Evolutionary conservation across 1,284 basidiomycete genomes (phyloP), one percentile per base, ranked within the genome.

Genomic region (Tilletia indica): DNA sequence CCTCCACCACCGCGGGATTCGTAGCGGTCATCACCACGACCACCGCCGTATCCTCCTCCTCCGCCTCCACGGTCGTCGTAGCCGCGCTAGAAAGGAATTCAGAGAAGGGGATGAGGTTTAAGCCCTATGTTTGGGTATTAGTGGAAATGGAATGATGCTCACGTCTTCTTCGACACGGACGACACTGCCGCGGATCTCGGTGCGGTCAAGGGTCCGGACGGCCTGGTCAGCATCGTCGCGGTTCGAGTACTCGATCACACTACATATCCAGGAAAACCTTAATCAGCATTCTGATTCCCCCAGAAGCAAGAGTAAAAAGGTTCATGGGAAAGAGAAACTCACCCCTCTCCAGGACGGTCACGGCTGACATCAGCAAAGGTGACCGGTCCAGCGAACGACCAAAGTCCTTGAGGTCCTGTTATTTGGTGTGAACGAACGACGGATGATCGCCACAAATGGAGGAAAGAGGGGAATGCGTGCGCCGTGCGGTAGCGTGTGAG

Each of bases 351-450:
- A 8, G 82, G 78, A 31, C 80, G 78, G n/a, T 69, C 56, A 21
- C 78, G 74, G 69, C 81, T 80, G 61, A 84, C 79, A 63, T 84
- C 82, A 54, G 82, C 80, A 67, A 81, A 84, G 0, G 48, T 51
- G 36, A 68, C 68, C 11, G 38, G 47, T 66, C 96, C 96, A 1
- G 94, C 92, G 77, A 91, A 68, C 96, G 90, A 85, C 98, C 97
- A 67, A 98, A 89, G 85, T 98, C 96, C 82, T 99, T 98, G 76
- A 99, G 89, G 86, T 99, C 96, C 86, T 97, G 94, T 94, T 94
- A 97, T 75, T 93, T 90, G 36, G 94, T 93, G 76, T 93, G 89
- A 94, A 94, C 25, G 25, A 31, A 2, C 25, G 25, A 31, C 25
- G 25, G 25, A 31, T 31, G 25, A 31, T 31, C 25, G 25, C 25